Percentiles rank a stretch among this genome's conserved stretches.
These are phyloP conservation scores for Daldinia sp. DNA, from an alignment of 2,329 filamentous ascomycete species.

Conservation along the genomic window DNA sequence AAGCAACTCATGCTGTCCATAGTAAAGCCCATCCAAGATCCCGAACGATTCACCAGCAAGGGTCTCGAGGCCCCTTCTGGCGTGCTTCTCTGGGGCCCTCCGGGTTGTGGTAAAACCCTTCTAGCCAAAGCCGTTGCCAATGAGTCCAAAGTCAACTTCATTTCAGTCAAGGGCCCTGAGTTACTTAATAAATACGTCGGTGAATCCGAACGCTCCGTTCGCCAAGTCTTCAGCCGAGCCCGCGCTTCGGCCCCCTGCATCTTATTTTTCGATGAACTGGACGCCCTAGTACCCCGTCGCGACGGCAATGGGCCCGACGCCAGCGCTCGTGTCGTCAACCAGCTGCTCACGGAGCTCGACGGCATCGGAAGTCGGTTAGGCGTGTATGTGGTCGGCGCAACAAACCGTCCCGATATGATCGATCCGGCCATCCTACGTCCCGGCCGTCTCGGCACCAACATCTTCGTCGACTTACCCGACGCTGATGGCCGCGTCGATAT, in stretches of 20 bases:
- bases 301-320: slow-evolving; percentile 84
- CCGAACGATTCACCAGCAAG: slow-evolving; percentile 79
- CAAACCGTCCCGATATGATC: slow-evolving; percentile 96
- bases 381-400: slow-evolving; percentile 94
- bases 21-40: slow-evolving; percentile 87
- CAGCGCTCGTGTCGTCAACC: slow-evolving; percentile 91
- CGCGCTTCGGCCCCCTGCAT: slow-evolving; percentile 90
- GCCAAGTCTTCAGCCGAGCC: slow-evolving; percentile 91
- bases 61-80: slow-evolving; percentile 87
- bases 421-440: slow-evolving; percentile 95
- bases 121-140: slow-evolving; percentile 97
- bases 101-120: slow-evolving; percentile 95
- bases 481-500: slow-evolving; percentile 87
- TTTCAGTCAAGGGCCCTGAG: slow-evolving; percentile 96
- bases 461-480: slow-evolving; percentile 89
- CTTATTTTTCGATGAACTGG: slow-evolving; percentile 97
- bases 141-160: slow-evolving; percentile 96
- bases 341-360: slow-evolving; percentile 92
- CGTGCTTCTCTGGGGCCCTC: slow-evolving; percentile 94
- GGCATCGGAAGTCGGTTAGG: slow-evolving; percentile 83
- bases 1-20: slow-evolving; percentile 87
- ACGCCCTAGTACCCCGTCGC: slow-evolving; percentile 88
- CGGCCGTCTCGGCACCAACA: slow-evolving; percentile 85
- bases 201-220: slow-evolving; percentile 92
- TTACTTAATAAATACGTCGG: slow-evolving; percentile 98